Base-by-base conservation (phyloP, 2,329 filamentous ascomycete genomes). In the Aspergillus unguis region DNA sequence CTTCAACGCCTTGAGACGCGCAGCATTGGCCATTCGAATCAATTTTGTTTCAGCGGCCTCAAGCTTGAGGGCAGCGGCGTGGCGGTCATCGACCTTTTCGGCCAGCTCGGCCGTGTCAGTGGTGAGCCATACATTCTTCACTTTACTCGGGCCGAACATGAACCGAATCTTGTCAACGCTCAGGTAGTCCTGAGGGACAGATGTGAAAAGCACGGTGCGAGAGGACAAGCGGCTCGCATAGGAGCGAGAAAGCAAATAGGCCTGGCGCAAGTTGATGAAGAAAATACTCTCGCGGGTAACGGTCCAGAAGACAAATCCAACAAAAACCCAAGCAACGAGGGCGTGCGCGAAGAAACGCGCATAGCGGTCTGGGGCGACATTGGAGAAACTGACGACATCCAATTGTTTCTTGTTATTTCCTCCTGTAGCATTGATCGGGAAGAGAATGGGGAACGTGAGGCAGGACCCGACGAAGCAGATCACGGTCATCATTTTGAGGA, bases 231-330 rank as follows among this genome's bases (percentile, higher is more conserved):
- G 88, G 64, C 86, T 87, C 48, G 90, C 82, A 68, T 95, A 95
- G 44, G 88, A 78, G 8, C 91, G 90, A 8, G 90, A 92, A 50
- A 95, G 82, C 37, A 95, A 83, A 73, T 95, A 96, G 0, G 92
- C 92, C 73, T 97, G 92, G 58, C 92, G 88, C 47, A 97, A 75
- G 65, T 95, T 95, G 76, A 96, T 87, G 72, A 90, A 95, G 80
- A 86, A 96, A 62, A 97, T 87, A 67, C 84, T 86, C 71, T 97
- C 92, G 53, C 92, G 83, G 51, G 91, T 87, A 57, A 97, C 84
- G 65, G 90, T 86, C 73, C 89, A 94, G 70, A 97, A 86, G 59
- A 97, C 80, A 67, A 97, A 97, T 42, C 83, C 83, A 70, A 88
- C 91, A 73, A 90, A 97, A 45, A 92, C 71, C 84, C 90, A 96